A percentile compares a stretch with the other conserved stretches of the same genome.
Evolutionary conservation across 176 grass and related monocot genomes (phyloP).

Genomic region (Oryza officinalis): DNA sequence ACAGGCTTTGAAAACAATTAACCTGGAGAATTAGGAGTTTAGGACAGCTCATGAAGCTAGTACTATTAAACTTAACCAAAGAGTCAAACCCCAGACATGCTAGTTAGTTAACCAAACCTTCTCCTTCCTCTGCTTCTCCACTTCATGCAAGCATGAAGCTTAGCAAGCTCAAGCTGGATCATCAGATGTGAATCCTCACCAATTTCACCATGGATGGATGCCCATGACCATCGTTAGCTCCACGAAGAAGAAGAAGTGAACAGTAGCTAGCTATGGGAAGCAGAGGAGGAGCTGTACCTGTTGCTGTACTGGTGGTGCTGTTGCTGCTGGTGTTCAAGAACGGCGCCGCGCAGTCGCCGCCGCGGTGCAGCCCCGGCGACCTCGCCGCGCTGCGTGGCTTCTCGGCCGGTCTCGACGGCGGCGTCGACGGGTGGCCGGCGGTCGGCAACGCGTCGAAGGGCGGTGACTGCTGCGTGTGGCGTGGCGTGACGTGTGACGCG

Average conservation of each 20-base stretch:
- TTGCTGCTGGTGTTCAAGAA: neutral
- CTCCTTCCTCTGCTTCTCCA: neutral
- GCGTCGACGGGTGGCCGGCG: conserved; percentile 28
- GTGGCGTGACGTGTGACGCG: conserved; percentile 29
- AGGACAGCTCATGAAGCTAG: neutral
- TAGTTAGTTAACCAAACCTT: neutral
- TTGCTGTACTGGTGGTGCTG: neutral
- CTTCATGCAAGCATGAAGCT: neutral
- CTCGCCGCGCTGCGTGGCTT: conserved; percentile 40
- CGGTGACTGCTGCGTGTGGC: conserved; percentile 42
- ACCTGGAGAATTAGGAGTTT: conserved; percentile 38
- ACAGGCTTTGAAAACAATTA: conserved; percentile 14
- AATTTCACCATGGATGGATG: neutral
- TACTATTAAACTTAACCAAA: conserved; percentile 36
- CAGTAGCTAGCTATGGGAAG: neutral
- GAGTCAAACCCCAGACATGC: conserved; percentile 33
- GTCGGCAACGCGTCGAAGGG: neutral
- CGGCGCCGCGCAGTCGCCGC: neutral
- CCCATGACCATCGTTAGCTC: neutral
- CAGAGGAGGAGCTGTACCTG: neutral
- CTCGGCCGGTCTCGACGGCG: conserved; percentile 24
- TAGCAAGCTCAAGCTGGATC: neutral
- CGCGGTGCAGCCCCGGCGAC: conserved; percentile 16
- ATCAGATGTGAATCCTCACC: conserved; percentile 15
- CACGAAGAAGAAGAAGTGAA: neutral